Conservation (phyloP, 768 basidiomycete species). For the Hemileccinum rubropunctum region DNA sequence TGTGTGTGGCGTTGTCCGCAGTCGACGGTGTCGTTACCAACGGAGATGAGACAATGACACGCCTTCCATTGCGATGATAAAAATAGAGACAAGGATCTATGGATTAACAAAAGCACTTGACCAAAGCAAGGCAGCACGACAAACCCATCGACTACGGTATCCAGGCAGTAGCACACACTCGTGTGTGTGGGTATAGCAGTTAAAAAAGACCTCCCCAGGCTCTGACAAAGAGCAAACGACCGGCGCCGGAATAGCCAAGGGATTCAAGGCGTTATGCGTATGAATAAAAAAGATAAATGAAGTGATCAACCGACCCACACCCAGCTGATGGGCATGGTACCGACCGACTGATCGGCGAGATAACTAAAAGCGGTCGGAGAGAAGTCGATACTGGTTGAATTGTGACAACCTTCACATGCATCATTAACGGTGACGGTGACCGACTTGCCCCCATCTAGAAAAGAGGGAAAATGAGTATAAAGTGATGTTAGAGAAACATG, state of each 20-base stretch:
- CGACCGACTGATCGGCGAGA: slow-evolving; percentile 44
- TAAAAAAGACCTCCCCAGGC: slow-evolving; percentile 20
- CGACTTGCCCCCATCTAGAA: slow-evolving; percentile 48
- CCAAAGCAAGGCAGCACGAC: slow-evolving; percentile 32
- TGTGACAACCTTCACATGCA: slow-evolving; percentile 55
- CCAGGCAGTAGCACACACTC: slow-evolving; percentile 23
- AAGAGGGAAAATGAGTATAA: slow-evolving; percentile 13
- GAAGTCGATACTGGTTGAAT: slow-evolving; percentile 54
- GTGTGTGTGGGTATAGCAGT: slow-evolving; percentile 16
- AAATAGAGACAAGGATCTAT: slow-evolving; percentile 15
- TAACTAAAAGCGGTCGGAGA: slow-evolving; percentile 53
- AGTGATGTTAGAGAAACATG: neutral
- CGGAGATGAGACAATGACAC: slow-evolving; percentile 2
- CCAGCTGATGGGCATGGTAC: slow-evolving; percentile 60
- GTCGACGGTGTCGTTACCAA: neutral
- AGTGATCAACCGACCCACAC: slow-evolving; percentile 32
- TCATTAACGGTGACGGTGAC: slow-evolving; percentile 55
- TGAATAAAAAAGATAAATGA: slow-evolving; percentile 28
- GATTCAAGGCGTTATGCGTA: slow-evolving; percentile 12
- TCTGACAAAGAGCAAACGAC: slow-evolving; percentile 26
- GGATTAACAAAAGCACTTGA: slow-evolving; percentile 28
- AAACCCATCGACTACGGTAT: slow-evolving; percentile 31
- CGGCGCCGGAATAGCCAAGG: slow-evolving; percentile 3
- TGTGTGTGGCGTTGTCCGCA: slow-evolving; percentile 7
- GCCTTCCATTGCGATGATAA: slow-evolving; percentile 9